Evolutionary conservation across 352 stramenopile genomes (phyloP).

Genomic region (Globisporangium canariense): DNA sequence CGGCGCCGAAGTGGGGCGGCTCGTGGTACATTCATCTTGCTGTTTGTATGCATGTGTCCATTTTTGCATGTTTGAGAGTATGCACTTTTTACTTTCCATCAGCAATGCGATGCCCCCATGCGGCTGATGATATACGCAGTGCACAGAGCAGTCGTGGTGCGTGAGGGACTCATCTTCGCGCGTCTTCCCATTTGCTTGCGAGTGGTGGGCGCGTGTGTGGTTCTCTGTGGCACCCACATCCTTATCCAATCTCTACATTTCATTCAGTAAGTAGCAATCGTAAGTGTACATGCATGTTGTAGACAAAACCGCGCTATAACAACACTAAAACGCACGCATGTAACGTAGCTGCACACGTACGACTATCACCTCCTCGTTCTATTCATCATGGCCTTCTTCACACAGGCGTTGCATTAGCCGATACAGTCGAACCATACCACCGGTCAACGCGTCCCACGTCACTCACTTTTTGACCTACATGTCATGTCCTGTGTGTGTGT

Average conservation of each 20-base stretch:
- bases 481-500: background rate
- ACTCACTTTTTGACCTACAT: background rate
- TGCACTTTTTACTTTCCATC: constrained; percentile 78
- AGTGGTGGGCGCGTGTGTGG: constrained; percentile 16
- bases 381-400: background rate
- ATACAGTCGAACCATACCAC: too few species aligned
- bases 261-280: background rate
- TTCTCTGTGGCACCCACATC: constrained; percentile 38
- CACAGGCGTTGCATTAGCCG: background rate
- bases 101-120: constrained; percentile 33
- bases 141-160: constrained; percentile 54
- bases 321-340: too few species aligned
- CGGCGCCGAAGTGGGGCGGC: constrained; percentile 33
- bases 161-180: constrained; percentile 27
- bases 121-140: constrained; percentile 80
- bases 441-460: background rate
- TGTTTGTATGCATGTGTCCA: constrained; percentile 4
- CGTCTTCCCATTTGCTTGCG: constrained; percentile 11
- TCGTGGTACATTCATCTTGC: constrained; percentile 28
- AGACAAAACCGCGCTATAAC: background rate
- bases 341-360: background rate
- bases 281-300: background rate
- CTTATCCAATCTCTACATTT: background rate
- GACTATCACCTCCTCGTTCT: background rate
- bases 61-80: constrained; percentile 1